These are phyloP conservation scores for Leucosporidium scottii DNA, from an alignment of 768 basidiomycete species.

Conservation along the genomic window DNA sequence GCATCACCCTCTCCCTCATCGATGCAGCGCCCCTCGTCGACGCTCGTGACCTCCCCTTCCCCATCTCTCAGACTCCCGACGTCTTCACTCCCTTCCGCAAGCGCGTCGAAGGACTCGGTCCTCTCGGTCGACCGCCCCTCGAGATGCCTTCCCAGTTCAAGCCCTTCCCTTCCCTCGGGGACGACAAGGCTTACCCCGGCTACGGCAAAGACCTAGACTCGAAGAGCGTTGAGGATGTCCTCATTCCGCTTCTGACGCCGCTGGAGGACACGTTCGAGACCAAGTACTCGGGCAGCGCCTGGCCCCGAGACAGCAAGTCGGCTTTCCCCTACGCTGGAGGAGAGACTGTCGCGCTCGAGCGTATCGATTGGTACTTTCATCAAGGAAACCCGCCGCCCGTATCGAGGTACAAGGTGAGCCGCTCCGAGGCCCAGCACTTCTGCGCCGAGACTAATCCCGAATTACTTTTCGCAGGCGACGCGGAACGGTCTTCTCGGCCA, in stretches of 20 bases:
- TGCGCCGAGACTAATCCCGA: not conserved
- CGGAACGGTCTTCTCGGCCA: constrained; percentile 45
- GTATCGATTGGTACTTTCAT: constrained; percentile 42
- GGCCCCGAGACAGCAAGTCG: constrained; percentile 25
- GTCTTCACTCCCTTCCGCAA: constrained; percentile 47
- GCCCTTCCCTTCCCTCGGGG: constrained; percentile 35
- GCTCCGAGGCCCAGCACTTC: too few species aligned
- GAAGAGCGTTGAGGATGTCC: constrained; percentile 13
- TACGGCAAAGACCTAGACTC: constrained; percentile 18
- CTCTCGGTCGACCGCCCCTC: constrained; percentile 42
- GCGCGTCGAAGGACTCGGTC: constrained; percentile 43
- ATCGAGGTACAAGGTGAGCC: constrained; percentile 41
- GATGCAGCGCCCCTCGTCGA: constrained; percentile 35
- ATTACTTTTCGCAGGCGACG: constrained; percentile 33
- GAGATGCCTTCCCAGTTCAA: constrained; percentile 35
- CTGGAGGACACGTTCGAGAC: constrained; percentile 35
- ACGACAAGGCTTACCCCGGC: constrained; percentile 2
- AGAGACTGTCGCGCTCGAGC: constrained; percentile 39
- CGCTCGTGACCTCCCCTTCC: constrained; percentile 40
- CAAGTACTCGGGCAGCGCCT: constrained; percentile 29
- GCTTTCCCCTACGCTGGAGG: constrained; percentile 44
- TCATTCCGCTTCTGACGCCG: constrained; percentile 35
- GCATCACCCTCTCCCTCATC: constrained; percentile 20
- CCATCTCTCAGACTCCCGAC: constrained; percentile 40
- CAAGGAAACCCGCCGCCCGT: constrained; percentile 27